Percentiles rank a stretch among this genome's conserved stretches.
phyloP scores from a whole-genome alignment of 306 rosid species.

The Inga laurina region DNA sequence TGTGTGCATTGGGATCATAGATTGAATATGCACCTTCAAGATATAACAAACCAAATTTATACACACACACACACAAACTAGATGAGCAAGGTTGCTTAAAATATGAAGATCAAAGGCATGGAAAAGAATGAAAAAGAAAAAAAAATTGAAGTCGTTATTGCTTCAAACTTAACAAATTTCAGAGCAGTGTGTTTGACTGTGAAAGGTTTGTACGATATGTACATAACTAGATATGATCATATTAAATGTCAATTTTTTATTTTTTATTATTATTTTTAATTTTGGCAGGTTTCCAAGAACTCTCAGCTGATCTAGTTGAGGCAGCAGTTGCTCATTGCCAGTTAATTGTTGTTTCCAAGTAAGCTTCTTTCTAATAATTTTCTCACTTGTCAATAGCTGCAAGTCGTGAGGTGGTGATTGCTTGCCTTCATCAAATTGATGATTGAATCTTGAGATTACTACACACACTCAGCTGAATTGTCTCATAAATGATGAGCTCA shows the following conservation, averaged over 20 bases:
- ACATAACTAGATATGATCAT: constrained; percentile 5
- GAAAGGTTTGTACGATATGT: constrained; percentile 3
- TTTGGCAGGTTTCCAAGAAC: constrained; percentile 75
- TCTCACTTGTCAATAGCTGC: not conserved
- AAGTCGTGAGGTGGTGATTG: not conserved
- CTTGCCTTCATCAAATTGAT: not conserved
- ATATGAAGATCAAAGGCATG: not conserved
- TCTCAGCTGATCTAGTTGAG: constrained; percentile 71
- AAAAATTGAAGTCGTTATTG: not conserved
- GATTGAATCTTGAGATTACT: not conserved
- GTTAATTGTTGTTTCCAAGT: constrained; percentile 90
- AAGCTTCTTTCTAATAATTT: constrained; percentile 41
- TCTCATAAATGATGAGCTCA: not conserved
- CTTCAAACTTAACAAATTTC: not conserved
- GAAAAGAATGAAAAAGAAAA: not conserved
- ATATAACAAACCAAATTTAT: not conserved
- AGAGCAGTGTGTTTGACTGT: not conserved
- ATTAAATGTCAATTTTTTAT: constrained; percentile 14
- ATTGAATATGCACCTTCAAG: constrained; percentile 14
- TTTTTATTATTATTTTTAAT: too few species aligned
- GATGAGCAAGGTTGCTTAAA: not conserved
- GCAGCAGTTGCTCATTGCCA: constrained; percentile 93
- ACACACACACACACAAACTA: not conserved
- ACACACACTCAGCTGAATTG: not conserved
- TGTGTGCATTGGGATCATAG: not conserved